Evolutionary conservation across 1,284 basidiomycete genomes (phyloP).

Genomic region (Hemileia vastatrix): DNA sequence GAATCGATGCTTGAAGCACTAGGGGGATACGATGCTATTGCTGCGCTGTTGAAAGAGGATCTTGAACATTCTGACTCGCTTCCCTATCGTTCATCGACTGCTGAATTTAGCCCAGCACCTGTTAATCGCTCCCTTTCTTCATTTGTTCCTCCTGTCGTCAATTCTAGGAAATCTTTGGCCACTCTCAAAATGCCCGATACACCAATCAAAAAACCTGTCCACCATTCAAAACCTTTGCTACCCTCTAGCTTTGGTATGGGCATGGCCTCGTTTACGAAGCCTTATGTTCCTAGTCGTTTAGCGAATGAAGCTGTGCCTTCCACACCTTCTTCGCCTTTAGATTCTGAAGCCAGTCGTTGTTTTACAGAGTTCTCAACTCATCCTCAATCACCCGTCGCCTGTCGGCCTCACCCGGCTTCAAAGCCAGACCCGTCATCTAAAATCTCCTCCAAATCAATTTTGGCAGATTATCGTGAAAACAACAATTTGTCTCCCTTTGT

Average conservation of each 20-base stretch:
- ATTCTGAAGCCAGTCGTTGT: not conserved
- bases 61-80: no score
- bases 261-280: no score
- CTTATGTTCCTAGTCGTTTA: no score
- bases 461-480: not conserved
- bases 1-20: constrained; percentile 17
- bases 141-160: not conserved
- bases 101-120: no score
- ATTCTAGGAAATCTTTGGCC: constrained; percentile 2
- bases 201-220: constrained; percentile 19
- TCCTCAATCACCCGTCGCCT: not conserved
- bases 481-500: constrained; percentile 3
- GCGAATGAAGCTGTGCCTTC: no score
- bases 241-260: constrained; percentile 11
- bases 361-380: not conserved
- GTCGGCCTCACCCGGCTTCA: not conserved
- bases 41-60: no score
- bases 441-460: not conserved
- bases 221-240: constrained; percentile 13
- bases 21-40: constrained; percentile 14
- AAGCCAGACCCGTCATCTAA: not conserved
- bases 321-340: no score
- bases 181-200: constrained; percentile 22
- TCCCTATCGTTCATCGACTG: no score
- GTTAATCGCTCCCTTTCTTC: no score